phyloP scores from a whole-genome alignment of 106 monocot species.

The Dendrobium chrysotoxum region DNA sequence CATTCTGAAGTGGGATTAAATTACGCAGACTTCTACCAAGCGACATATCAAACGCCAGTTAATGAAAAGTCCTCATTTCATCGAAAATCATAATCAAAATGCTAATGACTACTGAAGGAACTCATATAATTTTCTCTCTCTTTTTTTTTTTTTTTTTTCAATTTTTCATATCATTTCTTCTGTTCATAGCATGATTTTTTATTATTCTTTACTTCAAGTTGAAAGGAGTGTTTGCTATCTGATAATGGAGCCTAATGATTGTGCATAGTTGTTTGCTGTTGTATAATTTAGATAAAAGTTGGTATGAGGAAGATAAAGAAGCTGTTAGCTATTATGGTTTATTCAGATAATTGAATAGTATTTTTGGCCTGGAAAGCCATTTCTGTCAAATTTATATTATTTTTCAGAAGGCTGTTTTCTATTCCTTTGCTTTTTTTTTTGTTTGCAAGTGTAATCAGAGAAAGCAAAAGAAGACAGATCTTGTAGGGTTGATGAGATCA shows the following conservation, averaged over 20 bases:
- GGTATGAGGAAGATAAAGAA: not conserved
- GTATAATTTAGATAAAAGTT: slow-evolving; percentile 12
- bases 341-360: not conserved
- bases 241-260: slow-evolving; percentile 1
- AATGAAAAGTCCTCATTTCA: not conserved
- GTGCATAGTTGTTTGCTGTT: slow-evolving; percentile 27
- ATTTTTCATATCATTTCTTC: not conserved
- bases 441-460: not conserved
- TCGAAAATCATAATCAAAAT: not conserved
- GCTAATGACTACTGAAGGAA: not conserved
- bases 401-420: slow-evolving; percentile 3
- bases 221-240: not conserved
- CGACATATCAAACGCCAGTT: not conserved
- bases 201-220: slow-evolving; percentile 1
- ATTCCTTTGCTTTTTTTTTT: slow-evolving; percentile 2
- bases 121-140: not conserved
- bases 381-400: not conserved
- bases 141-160: too few relatives aligned
- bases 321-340: not conserved
- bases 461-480: slow-evolving; percentile 6
- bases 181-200: slow-evolving; percentile 11
- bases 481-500: not conserved
- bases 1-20: not conserved
- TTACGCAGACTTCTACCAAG: not conserved
- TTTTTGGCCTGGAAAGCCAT: not conserved